Conservation (phyloP, 768 basidiomycete species). For the Pisolithus orientalis region DNA sequence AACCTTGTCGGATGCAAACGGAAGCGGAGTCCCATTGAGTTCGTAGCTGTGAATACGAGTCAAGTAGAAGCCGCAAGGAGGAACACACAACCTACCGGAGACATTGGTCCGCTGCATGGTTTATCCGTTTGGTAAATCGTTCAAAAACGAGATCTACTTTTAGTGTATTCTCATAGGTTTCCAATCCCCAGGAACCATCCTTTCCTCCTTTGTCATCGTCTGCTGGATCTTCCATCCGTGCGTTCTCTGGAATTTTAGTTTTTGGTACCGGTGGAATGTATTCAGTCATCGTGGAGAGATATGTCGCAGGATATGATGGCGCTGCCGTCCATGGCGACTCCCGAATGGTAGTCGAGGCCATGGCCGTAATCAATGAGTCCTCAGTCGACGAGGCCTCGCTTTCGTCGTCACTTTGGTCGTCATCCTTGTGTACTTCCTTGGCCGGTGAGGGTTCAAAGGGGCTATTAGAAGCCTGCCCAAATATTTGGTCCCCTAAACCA, state of each 20-base stretch:
- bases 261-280: constrained; percentile 59
- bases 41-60: constrained; percentile 60
- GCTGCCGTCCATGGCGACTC: constrained; percentile 64
- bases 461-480: constrained; percentile 33
- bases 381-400: constrained; percentile 36
- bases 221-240: constrained; percentile 36
- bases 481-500: constrained; percentile 63
- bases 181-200: constrained; percentile 54
- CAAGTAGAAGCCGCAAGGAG: background rate
- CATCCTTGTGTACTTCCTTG: constrained; percentile 6
- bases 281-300: constrained; percentile 71
- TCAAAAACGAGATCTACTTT: constrained; percentile 84
- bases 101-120: constrained; percentile 74
- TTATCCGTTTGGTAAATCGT: constrained; percentile 69
- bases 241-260: constrained; percentile 35
- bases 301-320: constrained; percentile 61
- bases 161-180: constrained; percentile 77
- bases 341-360: constrained; percentile 46
- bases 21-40: constrained; percentile 75
- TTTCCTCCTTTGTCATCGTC: constrained; percentile 38
- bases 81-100: constrained; percentile 50
- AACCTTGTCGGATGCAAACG: constrained; percentile 73
- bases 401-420: constrained; percentile 29
- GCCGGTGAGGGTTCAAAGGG: constrained; percentile 11
- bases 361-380: constrained; percentile 48